Base-by-base conservation (phyloP, 371 early-diverging fungal species). In the Haplosporangium sp. region DNA sequence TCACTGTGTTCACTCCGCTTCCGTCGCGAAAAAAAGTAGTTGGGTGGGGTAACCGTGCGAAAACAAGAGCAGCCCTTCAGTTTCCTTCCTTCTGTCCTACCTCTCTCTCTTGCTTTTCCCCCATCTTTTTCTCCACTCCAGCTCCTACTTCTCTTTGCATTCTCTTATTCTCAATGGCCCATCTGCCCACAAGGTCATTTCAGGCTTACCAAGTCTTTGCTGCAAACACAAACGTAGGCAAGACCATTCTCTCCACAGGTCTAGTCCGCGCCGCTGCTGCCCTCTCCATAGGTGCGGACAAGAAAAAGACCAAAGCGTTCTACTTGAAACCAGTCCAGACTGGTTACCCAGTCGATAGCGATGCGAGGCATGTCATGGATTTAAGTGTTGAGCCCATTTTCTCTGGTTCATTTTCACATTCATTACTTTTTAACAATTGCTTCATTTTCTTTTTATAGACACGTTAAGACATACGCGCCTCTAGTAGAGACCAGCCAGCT, bases 261-360 rank as follows among this genome's bases (percentile, higher is more conserved):
- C 84, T 92, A 35, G 87, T 87, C 52, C 83, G 90, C 45, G 88
- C 89, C 6, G 90, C 91, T 8, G 86, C 88, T 10, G 63, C 76
- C 27, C 50, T 67, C 11, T 63, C 63, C 10, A 65, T 86, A 11
- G 77, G 83, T 4, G 88, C 86, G 0, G 82, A 86, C 34, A 73
- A 85, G 60, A 77, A 72, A 19, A 76, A 84, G 27, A 83, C 82
- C 3, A 84, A 87, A 57, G 91, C 91, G 0, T 88, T 86, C 61
- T 94, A 94, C 71, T 50, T 94, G 47, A 95, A 95, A 64, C 96
- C 96, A 2, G 90, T 94, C 2, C 96, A 95, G 76, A 95, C 96
- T 1, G 96, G 94, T 2, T 95, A 88, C 78, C 94, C 96, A 5
- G 85, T 83, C 2, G 94, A 94, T 81, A 90, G 91, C 53, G 96